Percentiles rank a stretch among this genome's conserved stretches.
phyloP scores from a whole-genome alignment of 2,329 filamentous ascomycete species.

The Sordariomycetes sp. region DNA sequence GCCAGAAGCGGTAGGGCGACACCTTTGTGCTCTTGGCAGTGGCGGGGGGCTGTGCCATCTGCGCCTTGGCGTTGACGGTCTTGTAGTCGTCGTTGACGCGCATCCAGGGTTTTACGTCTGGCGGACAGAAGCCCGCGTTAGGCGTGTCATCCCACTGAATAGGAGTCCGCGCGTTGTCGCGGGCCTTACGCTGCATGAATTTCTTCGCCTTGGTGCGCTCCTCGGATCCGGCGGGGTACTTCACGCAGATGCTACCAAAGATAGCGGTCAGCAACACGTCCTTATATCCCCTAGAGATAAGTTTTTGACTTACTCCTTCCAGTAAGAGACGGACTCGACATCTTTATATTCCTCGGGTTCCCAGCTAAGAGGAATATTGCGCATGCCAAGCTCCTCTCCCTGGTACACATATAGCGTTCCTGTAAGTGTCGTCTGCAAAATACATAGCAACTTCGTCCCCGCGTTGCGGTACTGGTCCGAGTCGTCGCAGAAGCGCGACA shows the following conservation, averaged over 20 bases:
- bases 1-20: conserved; percentile 53
- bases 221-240: conserved; percentile 23
- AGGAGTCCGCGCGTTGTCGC: conserved; percentile 62
- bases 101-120: conserved; percentile 52
- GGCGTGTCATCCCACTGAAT: conserved; percentile 57
- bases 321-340: conserved; percentile 45
- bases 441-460: conserved; percentile 51
- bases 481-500: conserved; percentile 43
- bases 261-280: neutral
- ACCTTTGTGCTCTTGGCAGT: neutral
- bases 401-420: conserved; percentile 59
- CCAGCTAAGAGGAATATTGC: conserved; percentile 51
- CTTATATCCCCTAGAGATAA: neutral
- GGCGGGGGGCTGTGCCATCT: conserved; percentile 20
- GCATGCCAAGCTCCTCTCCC: conserved; percentile 59
- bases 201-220: conserved; percentile 30
- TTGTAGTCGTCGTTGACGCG: conserved; percentile 52
- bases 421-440: conserved; percentile 44
- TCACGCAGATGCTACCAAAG: conserved; percentile 26
- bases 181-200: conserved; percentile 36
- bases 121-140: conserved; percentile 55
- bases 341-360: conserved; percentile 58
- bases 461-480: conserved; percentile 33
- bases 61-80: conserved; percentile 50
- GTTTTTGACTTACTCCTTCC: conserved; percentile 21